Base-by-base conservation (phyloP, 1,284 basidiomycete species). In the Microbotryomycetes sp. region DNA sequence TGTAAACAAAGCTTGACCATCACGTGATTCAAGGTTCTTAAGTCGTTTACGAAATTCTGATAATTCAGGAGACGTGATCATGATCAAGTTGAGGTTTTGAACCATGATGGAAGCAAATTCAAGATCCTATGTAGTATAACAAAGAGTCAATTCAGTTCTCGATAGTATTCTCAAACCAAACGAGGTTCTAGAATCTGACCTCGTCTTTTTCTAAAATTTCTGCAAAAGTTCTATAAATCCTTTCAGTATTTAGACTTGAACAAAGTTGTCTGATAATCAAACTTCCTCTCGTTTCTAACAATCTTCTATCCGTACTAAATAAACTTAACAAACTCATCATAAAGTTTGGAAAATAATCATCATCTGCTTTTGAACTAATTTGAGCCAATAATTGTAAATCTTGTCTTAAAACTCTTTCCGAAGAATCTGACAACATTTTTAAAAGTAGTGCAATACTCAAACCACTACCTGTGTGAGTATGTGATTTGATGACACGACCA, bases 121-220 rank as follows among this genome's bases (percentile, higher is more conserved):
- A 54, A 97, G 81, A 74, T 97, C 94, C 86, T 92, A 63, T 3
- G 23, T 6, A 36, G n/a, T n/a, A n/a, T n/a, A n/a, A n/a, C 19
- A 22, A n/a, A n/a, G n/a, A n/a, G n/a, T n/a, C n/a, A n/a, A n/a
- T n/a, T n/a, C n/a, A n/a, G n/a, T n/a, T n/a, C n/a, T n/a, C n/a
- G n/a, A n/a, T n/a, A n/a, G n/a, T n/a, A n/a, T n/a, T n/a, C n/a
- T n/a, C n/a, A n/a, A n/a, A n/a, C n/a, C n/a, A n/a, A n/a, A n/a
- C n/a, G n/a, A n/a, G n/a, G n/a, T n/a, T n/a, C n/a, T n/a, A n/a
- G n/a, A n/a, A n/a, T n/a, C 82, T 66, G 64, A 90, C 91, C 78
- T 97, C 94, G 78, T 98, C 94, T 74, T 92, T 92, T 79, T 98
- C 96, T 65, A 99, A 77, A 55, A 98, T 92, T 77, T 97, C 94